Base-by-base conservation (phyloP, 352 stramenopile genomes). In the Achlya hypogyna region DNA sequence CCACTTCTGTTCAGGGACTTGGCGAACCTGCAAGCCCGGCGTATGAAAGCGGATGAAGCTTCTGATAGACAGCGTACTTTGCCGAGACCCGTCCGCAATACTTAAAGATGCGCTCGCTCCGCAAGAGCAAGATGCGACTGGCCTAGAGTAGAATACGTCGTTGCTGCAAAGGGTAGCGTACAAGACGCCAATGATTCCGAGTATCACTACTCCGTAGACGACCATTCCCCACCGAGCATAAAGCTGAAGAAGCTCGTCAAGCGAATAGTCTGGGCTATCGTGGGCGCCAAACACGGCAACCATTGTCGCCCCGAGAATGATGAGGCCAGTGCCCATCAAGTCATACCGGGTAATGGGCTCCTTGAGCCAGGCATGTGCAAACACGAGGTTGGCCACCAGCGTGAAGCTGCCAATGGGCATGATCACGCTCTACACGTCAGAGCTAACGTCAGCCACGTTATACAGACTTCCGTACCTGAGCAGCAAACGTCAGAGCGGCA, bases 331-430 rank as follows among this genome's bases (percentile, higher is more conserved):
- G 4, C 84, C 83, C 1, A 89, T 69, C 0, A 81, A 75, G 51
- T 95, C 86, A 40, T 78, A 69, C 47, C 73, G 74, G 0, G 70
- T 81, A 43, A 90, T 85, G 54, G 78, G 86, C 52, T 90, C 82
- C 43, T 87, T 86, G 52, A 90, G 82, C 20, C 88, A 86, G 16
- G 87, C 64, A 5, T 78, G 86, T 18, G 79, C 84, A 60, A 95
- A 95, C 14, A 76, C 77, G 6, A 91, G 79, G 66, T 94, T 94
- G 14, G 84, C 83, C 5, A 94, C 81, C 74, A 94, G 88, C 4
- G 86, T 93, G 12, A 82, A 81, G 2, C 81, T 81, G 16, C 86
- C 86, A 5, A 93, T 77, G 0, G 86, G 86, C 2, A 84, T 89
- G 9, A 86, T 86, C 18, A 94, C 73, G 4, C 80, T 89, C 68